Conservation (phyloP, 306 rosid species). For the Castanospermum australe region DNA sequence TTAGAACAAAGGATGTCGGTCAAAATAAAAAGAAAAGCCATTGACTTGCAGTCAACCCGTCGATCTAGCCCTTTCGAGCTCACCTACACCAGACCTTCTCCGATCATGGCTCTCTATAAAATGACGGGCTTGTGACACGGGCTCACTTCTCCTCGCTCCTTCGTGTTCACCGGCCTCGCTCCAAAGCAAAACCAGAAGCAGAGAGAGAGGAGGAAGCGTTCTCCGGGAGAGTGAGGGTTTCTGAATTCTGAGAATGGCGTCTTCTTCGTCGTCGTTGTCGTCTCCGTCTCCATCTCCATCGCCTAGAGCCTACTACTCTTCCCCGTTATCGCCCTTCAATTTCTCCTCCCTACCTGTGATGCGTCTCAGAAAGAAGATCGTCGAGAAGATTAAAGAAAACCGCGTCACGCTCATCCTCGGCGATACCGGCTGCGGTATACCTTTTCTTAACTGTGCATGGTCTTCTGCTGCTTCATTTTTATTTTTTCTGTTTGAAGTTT, state of each 20-base stretch:
- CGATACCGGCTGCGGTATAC: constrained; percentile 83
- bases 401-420: constrained; percentile 92
- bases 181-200: background rate
- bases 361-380: constrained; percentile 59
- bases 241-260: constrained; percentile 47
- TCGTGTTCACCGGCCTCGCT: background rate
- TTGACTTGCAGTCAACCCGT: background rate
- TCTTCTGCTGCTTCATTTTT: background rate
- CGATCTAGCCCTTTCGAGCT: background rate
- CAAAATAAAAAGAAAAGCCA: background rate
- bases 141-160: background rate
- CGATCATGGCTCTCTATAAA: background rate
- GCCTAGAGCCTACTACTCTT: constrained; percentile 27
- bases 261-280: constrained; percentile 33
- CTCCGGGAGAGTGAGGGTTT: background rate
- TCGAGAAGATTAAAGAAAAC: constrained; percentile 73
- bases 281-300: constrained; percentile 25
- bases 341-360: constrained; percentile 69
- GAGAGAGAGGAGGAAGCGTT: background rate
- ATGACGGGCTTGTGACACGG: background rate
- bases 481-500: background rate
- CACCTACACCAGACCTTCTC: constrained; percentile 7
- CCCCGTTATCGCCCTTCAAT: constrained; percentile 22
- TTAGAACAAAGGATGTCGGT: background rate
- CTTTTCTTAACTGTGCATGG: background rate